Conservation (phyloP, 2,329 filamentous ascomycete genomes). For the Cladosporium colombiae region DNA sequence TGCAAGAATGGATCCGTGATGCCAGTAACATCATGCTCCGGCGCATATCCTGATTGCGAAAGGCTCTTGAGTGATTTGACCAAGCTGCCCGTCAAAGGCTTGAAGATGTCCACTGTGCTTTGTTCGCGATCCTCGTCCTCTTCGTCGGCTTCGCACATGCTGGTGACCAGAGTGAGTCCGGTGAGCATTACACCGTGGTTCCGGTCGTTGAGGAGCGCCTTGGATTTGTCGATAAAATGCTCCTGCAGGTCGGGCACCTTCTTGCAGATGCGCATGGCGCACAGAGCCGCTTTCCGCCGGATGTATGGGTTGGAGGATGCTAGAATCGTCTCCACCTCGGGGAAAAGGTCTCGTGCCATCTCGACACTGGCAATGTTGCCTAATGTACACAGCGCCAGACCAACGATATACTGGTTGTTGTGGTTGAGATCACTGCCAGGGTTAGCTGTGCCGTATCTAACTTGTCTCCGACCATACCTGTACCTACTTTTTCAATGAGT, state of each 20-base stretch:
- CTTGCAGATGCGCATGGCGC: slow-evolving; percentile 96
- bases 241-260: slow-evolving; percentile 97
- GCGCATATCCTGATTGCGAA: slow-evolving; percentile 92
- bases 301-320: slow-evolving; percentile 98
- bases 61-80: slow-evolving; percentile 90
- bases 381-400: slow-evolving; percentile 90
- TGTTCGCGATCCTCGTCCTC: slow-evolving; percentile 78
- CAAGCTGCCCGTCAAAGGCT: slow-evolving; percentile 77
- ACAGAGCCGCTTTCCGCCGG: slow-evolving; percentile 93
- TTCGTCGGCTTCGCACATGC: slow-evolving; percentile 92
- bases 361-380: slow-evolving; percentile 98
- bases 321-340: slow-evolving; percentile 89
- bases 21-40: slow-evolving; percentile 96
- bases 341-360: slow-evolving; percentile 96
- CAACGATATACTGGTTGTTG: slow-evolving; percentile 97
- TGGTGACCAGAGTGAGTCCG: slow-evolving; percentile 85
- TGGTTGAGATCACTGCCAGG: slow-evolving; percentile 81
- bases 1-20: slow-evolving; percentile 98
- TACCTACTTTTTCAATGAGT: slow-evolving; percentile 90
- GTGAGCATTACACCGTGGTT: slow-evolving; percentile 96
- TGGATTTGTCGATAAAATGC: slow-evolving; percentile 93
- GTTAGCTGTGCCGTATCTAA: background rate
- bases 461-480: background rate
- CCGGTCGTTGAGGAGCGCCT: slow-evolving; percentile 81
- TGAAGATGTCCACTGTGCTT: slow-evolving; percentile 86